Base-by-base conservation (phyloP, 306 rosid genomes). In the Myrica gale region DNA sequence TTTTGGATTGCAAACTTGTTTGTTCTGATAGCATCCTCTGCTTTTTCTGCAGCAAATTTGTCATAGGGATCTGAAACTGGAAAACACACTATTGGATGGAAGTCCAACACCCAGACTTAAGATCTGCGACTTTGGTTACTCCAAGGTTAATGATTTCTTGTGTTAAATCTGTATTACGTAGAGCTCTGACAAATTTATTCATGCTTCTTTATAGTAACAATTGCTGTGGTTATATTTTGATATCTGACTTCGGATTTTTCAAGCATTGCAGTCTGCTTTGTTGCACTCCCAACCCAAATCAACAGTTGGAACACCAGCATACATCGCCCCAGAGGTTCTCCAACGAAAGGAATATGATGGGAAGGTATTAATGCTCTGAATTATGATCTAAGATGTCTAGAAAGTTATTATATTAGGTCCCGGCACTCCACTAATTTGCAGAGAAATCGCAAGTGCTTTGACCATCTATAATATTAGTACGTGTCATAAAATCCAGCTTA, bases 301-400 rank as follows among this genome's bases (percentile, higher is more conserved):
- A 71, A 81, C 90, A 0, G 97, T 95, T 21, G 99, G 99, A 87
- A 95, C 99, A 1, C 99, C 99, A 62, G 98, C 96, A 42, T 95
- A 92, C 78, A 82, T 95, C 58, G 99, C 99, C 19, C 99, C 99
- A 0, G 99, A 95, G 82, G 87, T 95, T 83, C 80, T 95, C 55
- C 85, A 89, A 0, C 81, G 92, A 54, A 90, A 89, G 81, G 97
- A 89, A 67, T 95, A 90, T 48, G 96, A 95, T 67, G 97, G 98
- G 62, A 95, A 95, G 96, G 98, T 95, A 89, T 69, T 20, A 45
- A 70, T 44, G 58, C 71, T 74, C 13, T 75, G 9, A 3, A 13
- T 54, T 73, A 10, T 72, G 69, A 9, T 20, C 5, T 20, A 6
- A 11, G 37, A 53, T 47, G 19, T 51, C 41, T 43, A 23, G 50